Evolutionary conservation across 2,329 filamentous ascomycete genomes (phyloP).

Genomic region (Metarhizium humberi): DNA sequence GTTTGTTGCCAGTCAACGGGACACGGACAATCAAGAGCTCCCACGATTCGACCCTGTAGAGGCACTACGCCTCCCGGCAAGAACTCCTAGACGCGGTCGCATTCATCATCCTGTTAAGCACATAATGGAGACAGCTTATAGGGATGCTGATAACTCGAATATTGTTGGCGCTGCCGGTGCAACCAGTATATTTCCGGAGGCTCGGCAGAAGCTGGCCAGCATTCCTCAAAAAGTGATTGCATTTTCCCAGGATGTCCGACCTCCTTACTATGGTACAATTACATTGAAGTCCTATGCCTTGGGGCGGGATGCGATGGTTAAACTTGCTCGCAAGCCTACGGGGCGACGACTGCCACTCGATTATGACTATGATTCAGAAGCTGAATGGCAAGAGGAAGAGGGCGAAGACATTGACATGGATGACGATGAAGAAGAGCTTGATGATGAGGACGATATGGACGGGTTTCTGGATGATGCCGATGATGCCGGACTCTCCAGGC

Average conservation of each 20-base stretch:
- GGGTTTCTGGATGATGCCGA: constrained; percentile 86
- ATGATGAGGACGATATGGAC: constrained; percentile 78
- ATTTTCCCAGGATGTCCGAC: constrained; percentile 57
- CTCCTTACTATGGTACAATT: constrained; percentile 64
- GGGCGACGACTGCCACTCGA: constrained; percentile 52
- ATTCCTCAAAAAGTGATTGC: constrained; percentile 55
- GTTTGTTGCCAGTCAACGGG: constrained; percentile 36
- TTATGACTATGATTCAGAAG: constrained; percentile 82
- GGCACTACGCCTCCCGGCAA: constrained; percentile 35
- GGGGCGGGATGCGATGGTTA: constrained; percentile 35
- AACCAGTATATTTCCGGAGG: constrained; percentile 22
- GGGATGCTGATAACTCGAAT: constrained; percentile 32
- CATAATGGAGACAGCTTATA: constrained; percentile 48
- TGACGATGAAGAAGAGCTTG: constrained; percentile 58
- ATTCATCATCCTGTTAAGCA: constrained; percentile 46
- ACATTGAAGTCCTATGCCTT: constrained; percentile 46
- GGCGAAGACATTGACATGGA: constrained; percentile 62
- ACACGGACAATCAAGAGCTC: constrained; percentile 25
- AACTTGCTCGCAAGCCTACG: constrained; percentile 45
- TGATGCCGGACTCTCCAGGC: constrained; percentile 47
- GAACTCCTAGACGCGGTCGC: constrained; percentile 33
- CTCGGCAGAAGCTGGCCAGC: constrained; percentile 32
- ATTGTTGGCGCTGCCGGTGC: constrained; percentile 24
- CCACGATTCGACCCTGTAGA: constrained; percentile 34
- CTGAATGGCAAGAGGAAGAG: constrained; percentile 71